Base-by-base conservation (phyloP, 768 basidiomycete species). In the Hygrophorus pudorinus region DNA sequence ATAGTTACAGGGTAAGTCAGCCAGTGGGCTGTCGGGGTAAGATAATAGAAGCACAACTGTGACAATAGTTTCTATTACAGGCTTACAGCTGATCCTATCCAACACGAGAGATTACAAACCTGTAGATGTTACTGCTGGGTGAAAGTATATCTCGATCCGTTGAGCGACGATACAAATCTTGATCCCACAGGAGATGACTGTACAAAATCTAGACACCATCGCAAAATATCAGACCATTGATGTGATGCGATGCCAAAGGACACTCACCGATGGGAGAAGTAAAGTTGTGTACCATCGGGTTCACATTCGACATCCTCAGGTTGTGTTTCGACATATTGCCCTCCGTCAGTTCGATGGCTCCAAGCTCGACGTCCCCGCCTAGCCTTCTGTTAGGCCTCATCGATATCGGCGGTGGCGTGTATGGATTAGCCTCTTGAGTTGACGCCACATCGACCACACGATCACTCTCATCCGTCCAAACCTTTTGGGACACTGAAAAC, bases 201-300 rank as follows among this genome's bases (percentile, higher is more conserved):
- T 7, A 7, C 24, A 7, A 24, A 24, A 24, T 24, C 24, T 24
- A 24, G 7, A 7, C 24, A 24, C 7, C 24, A 7, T 24, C 24
- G 24, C 24, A 24, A 24, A 24, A 7, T 24, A 24, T 24, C 24
- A 24, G 7, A 24, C 24, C 24, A 24, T 7, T 3, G 24, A 7
- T 7, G 7, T 24, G n/a, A 24, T 7, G 24, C 7, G 3, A 7
- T 24, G 24, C 3, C 24, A 28, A 29, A 39, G 29, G 9, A 6
- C 16, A 61, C 68, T 14, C 48, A 85, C 82, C 77, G 42, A 85
- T 79, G 1, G 83, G 83, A 17, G 80, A 83, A 35, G 71, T 80
- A 63, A 76, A 85, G 50, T 76, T 73, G 49, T 76, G 67, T 39
- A 84, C 69, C 61, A 81, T 60, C 33, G 70, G 73, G 49, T 78